Evolutionary conservation across 2,329 filamentous ascomycete species (phyloP).

Genomic region (Pseudogymnoascus sp.): DNA sequence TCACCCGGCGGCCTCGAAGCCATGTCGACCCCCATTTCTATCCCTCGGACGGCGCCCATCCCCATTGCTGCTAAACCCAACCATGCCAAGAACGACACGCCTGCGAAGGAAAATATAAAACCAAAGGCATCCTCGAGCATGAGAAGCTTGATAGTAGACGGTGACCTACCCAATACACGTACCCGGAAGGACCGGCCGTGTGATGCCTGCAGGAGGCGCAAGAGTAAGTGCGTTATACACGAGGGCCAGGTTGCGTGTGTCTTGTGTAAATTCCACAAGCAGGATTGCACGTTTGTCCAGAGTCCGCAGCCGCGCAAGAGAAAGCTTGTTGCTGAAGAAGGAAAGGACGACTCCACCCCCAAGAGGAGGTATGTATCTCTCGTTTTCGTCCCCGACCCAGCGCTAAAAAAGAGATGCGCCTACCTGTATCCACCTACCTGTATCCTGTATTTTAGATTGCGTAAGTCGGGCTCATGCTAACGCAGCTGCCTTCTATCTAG

Average conservation of each 20-base stretch:
- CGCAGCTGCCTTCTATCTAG: conserved; percentile 32
- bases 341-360: conserved; percentile 52
- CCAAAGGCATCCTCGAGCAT: conserved; percentile 37
- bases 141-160: conserved; percentile 30
- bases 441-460: neutral
- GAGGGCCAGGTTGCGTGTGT: conserved; percentile 67
- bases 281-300: conserved; percentile 70
- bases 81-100: conserved; percentile 28
- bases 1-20: conserved; percentile 14
- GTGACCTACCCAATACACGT: conserved; percentile 31
- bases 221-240: conserved; percentile 70
- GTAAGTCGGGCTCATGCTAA: conserved; percentile 17
- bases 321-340: conserved; percentile 53
- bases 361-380: conserved; percentile 59
- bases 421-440: neutral
- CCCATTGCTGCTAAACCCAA: conserved; percentile 55
- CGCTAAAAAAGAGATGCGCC: conserved; percentile 13
- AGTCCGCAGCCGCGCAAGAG: conserved; percentile 74
- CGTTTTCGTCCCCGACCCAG: conserved; percentile 20
- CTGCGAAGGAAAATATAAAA: conserved; percentile 30
- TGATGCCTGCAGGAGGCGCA: conserved; percentile 66
- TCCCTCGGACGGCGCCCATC: conserved; percentile 56
- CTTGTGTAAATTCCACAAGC: conserved; percentile 68
- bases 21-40: conserved; percentile 48
- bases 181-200: conserved; percentile 50